Evolutionary conservation across 75 land plant species (phyloP).

Genomic region (Azolla pinnata): DNA sequence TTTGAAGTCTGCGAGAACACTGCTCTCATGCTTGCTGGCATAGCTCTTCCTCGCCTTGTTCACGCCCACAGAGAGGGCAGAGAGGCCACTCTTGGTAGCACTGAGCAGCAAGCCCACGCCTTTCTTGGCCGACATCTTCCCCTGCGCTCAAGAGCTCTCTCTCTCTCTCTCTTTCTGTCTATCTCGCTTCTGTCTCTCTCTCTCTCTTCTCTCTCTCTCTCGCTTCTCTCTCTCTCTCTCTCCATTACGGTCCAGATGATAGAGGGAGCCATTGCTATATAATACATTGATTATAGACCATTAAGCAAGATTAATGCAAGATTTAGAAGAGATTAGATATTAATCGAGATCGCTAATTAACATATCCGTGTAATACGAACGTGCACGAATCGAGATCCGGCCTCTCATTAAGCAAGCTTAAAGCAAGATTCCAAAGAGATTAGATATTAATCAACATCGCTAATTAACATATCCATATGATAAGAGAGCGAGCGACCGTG

Average conservation of each 20-base stretch:
- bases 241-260: not conserved
- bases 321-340: too few relatives aligned
- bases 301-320: too few relatives aligned
- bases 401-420: too few relatives aligned
- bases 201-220: conserved; percentile 1
- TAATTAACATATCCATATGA: too few relatives aligned
- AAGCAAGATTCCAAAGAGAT: too few relatives aligned
- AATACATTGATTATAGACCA: too few relatives aligned
- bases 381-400: too few relatives aligned
- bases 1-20: conserved; percentile 24
- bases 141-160: not conserved
- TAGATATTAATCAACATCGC: too few relatives aligned
- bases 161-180: not conserved
- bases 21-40: conserved; percentile 30
- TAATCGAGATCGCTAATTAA: too few relatives aligned
- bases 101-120: conserved; percentile 30
- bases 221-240: conserved; percentile 1
- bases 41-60: conserved; percentile 32
- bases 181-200: not conserved
- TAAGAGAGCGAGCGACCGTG: too few relatives aligned
- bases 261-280: too few relatives aligned
- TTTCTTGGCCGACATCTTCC: conserved; percentile 25
- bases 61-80: conserved; percentile 22
- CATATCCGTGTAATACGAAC: too few relatives aligned
- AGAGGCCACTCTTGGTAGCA: conserved; percentile 34